These are phyloP conservation scores for Brasenia schreberi DNA, from an alignment of 164 flowering plant genomes.

Conservation along the genomic window DNA sequence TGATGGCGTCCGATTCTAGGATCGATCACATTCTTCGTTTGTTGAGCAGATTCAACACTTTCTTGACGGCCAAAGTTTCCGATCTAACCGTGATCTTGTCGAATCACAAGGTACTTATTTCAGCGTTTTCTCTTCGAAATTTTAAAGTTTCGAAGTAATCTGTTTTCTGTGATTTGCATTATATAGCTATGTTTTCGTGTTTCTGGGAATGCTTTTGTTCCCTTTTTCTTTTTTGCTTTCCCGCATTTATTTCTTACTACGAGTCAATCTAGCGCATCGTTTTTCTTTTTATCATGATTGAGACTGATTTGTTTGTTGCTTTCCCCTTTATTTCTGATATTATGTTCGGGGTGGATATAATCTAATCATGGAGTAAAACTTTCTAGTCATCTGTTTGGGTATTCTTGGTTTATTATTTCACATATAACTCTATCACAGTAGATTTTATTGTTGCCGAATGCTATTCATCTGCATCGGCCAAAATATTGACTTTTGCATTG, in stretches of 20 bases:
- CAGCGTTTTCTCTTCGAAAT: background rate
- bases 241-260: background rate
- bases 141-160: background rate
- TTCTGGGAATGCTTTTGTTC: background rate
- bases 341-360: no score
- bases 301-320: no score
- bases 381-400: no score
- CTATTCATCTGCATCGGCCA: no score
- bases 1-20: slow-evolving; percentile 15
- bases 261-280: background rate
- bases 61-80: slow-evolving; percentile 16
- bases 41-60: slow-evolving; percentile 11
- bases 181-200: background rate
- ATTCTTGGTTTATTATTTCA: no score
- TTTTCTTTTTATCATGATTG: no score
- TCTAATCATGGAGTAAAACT: no score
- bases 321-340: no score
- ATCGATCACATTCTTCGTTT: slow-evolving; percentile 9
- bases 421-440: no score
- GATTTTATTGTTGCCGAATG: no score
- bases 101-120: slow-evolving; percentile 18
- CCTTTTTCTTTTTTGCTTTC: background rate
- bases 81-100: slow-evolving; percentile 12
- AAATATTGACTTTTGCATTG: no score
- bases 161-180: background rate